Base-by-base conservation (phyloP, 2,329 filamentous ascomycete genomes). In the Spiromastix sp. region DNA sequence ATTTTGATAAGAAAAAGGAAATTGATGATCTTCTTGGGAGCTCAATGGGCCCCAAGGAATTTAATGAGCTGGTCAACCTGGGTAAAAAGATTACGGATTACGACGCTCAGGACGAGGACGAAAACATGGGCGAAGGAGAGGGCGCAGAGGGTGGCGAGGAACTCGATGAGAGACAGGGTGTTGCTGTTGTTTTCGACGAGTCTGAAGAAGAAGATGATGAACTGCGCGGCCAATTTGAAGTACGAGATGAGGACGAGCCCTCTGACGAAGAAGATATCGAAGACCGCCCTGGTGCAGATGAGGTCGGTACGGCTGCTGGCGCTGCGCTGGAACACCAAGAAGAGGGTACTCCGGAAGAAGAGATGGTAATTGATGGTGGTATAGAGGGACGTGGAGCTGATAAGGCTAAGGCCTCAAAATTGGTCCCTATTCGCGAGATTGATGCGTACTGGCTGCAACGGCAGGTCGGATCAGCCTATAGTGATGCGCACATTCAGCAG, bases 41-140 rank as follows among this genome's bases (percentile, higher is more conserved):
- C 22, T 77, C 78, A 1, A 74, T 95, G 67, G 79, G 72, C 32
- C 75, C 85, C 1, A 93, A 95, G 55, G 81, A 94, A 57, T 98
- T 96, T 66, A 96, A 96, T 55, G 89, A 96, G 63, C 66, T 98
- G 46, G 79, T 96, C 37, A 98, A 95, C 54, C 67, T 98, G 28
- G 85, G 87, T 45, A 98, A 98, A 68, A 98, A 98, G 64, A 94
- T 98, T 44, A 98, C 91, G 32, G 91, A 98, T 58, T 98, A 96
- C 60, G 84, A 96, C 60, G 84, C 84, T 25, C 86, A 96, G 56
- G 89, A 96, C 45, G 91, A 95, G 20, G 87, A 96, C 43, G 89
- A 94, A 46, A 79, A 86, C 39, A 83, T 85, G 68, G 81, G 75
- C 19, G 80, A 74, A 39, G 71, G 76, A 18, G 72, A 68, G 15